Percentiles rank a stretch among this genome's conserved stretches.
Conservation (phyloP, 1,139 yeast species). For the Arxiozyma slooffiae region DNA sequence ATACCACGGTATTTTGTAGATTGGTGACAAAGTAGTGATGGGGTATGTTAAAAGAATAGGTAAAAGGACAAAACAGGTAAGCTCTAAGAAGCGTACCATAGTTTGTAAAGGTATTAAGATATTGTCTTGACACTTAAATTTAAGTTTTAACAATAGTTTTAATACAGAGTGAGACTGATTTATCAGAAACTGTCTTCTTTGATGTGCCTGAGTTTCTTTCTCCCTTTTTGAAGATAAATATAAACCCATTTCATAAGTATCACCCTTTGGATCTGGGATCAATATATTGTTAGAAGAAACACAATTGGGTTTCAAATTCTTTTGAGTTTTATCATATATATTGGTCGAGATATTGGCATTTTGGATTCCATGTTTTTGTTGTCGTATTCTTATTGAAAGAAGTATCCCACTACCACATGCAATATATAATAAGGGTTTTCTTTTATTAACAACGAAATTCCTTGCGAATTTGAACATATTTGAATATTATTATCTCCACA, state of each 20-base stretch:
- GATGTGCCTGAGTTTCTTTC: conserved; percentile 30
- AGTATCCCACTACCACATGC: neutral
- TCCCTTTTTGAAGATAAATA: conserved; percentile 53
- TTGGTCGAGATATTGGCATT: neutral
- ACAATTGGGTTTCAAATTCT: neutral
- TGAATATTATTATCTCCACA: neutral
- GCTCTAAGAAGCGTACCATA: conserved; percentile 55
- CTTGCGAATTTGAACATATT: neutral
- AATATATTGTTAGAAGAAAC: conserved; percentile 14
- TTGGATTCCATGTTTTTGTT: conserved; percentile 2
- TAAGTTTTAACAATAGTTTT: conserved; percentile 4
- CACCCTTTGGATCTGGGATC: conserved; percentile 40
- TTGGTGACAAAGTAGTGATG: conserved; percentile 36
- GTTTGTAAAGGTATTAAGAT: conserved; percentile 63
- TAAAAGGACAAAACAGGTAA: conserved; percentile 43
- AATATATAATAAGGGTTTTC: neutral
- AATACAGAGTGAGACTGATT: conserved; percentile 9
- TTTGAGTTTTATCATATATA: neutral
- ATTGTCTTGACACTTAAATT: conserved; percentile 34
- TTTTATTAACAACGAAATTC: neutral
- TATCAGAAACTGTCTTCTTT: conserved; percentile 17
- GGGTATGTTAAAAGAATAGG: conserved; percentile 67
- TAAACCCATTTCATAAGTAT: conserved; percentile 62
- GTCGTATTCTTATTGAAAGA: conserved; percentile 3
- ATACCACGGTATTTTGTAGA: conserved; percentile 68